Evolutionary conservation across 1,139 yeast genomes (phyloP).

Genomic region (Suhomyces terraborum): DNA sequence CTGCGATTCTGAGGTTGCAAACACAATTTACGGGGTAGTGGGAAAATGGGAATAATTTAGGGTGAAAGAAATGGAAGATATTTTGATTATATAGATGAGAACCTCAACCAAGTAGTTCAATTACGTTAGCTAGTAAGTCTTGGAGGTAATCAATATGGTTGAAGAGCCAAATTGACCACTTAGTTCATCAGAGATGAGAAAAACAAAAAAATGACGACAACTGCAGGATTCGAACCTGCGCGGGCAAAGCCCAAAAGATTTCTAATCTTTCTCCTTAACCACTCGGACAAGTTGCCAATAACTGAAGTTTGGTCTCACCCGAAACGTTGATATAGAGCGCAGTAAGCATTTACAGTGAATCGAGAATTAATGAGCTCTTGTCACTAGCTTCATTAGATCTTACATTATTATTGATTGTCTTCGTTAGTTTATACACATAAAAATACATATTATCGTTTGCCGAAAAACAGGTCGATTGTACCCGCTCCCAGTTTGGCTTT

Average conservation of each 20-base stretch:
- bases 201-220: conserved; percentile 29
- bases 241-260: conserved; percentile 52
- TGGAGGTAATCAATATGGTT: no score
- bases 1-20: conserved; percentile 1
- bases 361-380: no score
- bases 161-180: no score
- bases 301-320: background rate
- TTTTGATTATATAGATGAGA: no score
- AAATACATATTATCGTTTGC: background rate
- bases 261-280: conserved; percentile 42
- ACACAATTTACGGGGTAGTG: background rate
- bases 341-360: no score
- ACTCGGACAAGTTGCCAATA: conserved; percentile 36
- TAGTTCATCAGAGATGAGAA: background rate
- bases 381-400: no score
- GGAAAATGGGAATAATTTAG: background rate
- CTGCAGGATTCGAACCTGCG: conserved; percentile 60
- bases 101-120: no score
- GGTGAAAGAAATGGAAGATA: background rate
- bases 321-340: background rate
- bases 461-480: conserved; percentile 4
- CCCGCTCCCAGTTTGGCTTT: background rate
- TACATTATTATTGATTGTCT: no score
- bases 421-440: background rate
- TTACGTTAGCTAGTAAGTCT: no score